Base-by-base conservation (phyloP, 2,329 filamentous ascomycete genomes). In the Esteya vermicola region DNA sequence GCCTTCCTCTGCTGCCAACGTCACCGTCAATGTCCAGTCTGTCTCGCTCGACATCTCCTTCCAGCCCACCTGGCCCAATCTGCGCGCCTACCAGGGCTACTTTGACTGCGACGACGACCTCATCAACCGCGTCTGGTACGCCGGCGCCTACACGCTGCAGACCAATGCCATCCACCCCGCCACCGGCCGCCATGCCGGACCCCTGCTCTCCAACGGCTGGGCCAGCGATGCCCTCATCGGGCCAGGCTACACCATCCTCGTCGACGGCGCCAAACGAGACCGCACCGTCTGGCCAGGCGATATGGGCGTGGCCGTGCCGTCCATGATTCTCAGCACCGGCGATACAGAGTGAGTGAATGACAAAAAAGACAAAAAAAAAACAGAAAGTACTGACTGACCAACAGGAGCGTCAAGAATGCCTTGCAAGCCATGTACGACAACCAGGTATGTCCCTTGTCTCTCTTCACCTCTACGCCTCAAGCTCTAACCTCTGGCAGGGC, bases 251-350 rank as follows among this genome's bases (percentile, higher is more conserved):
- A 53, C 56, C 12, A 52, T 57, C 20, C 54, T 58, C 31, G 54
- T 57, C n/a, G 68, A 74, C 48, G 70, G 69, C 4, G 66, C 69
- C 2, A 74, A 74, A 51, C 59, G 69, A 25, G 70, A 73, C 48
- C 59, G 67, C 6, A 56, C 70, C 3, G 66, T 75, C 2, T 75
- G 70, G 43, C 67, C 72, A 3, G 71, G 70, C 3, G 72, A 75
- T 47, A 68, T 75, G 60, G 64, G 65, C 3, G 68, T 73, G 34
- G 64, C 67, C 1, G 60, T 68, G 0, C 68, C 69, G 2, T 61
- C 57, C 8, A 57, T 68, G 2, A 63, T 67, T 14, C 62, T 71
- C 3, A 67, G 65, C 7, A 66, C 65, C 1, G 64, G 66, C 20
- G 65, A 69, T 18, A 51, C 70, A 4, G 56, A 66, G 30, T 61